Percentiles rank a stretch among this genome's conserved stretches.
Evolutionary conservation across 495 filamentous ascomycete species (phyloP).

Genomic region (Lasiosphaeria hispida): DNA sequence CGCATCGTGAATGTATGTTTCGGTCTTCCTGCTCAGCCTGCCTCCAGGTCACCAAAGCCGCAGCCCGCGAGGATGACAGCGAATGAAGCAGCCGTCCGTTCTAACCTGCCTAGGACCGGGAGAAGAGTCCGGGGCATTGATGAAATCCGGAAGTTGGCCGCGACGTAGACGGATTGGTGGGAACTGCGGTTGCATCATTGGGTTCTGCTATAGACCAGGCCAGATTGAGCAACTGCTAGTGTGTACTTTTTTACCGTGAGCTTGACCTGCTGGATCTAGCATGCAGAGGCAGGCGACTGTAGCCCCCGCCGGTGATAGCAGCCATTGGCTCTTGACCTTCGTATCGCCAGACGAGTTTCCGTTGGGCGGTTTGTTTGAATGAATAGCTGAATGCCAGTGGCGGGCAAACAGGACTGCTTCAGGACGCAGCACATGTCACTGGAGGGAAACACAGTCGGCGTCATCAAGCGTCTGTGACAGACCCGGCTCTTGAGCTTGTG

Average conservation of each 20-base stretch:
- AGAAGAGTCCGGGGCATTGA: constrained; percentile 2
- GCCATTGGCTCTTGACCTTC: background rate
- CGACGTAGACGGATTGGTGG: constrained; percentile 14
- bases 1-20: no score
- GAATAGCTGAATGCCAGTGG: background rate
- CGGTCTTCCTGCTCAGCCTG: no score
- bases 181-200: constrained; percentile 6
- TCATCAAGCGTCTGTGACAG: no score
- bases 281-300: background rate
- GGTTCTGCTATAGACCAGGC: constrained; percentile 10
- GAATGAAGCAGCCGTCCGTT: background rate
- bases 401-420: no score
- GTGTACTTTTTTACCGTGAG: background rate
- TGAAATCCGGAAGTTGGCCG: constrained; percentile 9
- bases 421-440: no score
- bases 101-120: constrained; percentile 1
- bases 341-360: constrained; percentile 2
- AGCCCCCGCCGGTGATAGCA: background rate
- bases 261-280: constrained; percentile 8
- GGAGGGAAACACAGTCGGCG: no score
- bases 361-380: background rate
- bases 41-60: background rate
- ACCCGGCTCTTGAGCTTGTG: no score
- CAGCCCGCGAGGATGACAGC: background rate
- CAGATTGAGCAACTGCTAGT: constrained; percentile 11